A percentile compares a stretch with the other conserved stretches of the same genome.
Conservation (phyloP, 2,329 filamentous ascomycete genomes). For the Colletotrichum plurivorum region DNA sequence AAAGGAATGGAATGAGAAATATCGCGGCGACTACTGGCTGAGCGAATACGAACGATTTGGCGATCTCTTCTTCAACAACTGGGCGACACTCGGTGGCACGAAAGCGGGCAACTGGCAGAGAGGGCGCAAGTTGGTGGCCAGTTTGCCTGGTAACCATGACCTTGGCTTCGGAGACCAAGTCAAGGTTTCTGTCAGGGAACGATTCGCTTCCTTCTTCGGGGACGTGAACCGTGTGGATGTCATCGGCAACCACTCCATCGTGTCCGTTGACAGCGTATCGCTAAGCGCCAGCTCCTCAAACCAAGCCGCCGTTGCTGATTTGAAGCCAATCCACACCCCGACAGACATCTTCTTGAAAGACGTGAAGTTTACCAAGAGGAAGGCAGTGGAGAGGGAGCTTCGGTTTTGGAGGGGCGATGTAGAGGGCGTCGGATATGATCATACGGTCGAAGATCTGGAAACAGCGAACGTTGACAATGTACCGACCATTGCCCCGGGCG, state of each 20-base stretch:
- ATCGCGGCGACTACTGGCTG: conserved; percentile 88
- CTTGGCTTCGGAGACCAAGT: conserved; percentile 91
- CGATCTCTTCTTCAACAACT: conserved; percentile 84
- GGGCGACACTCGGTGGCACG: conserved; percentile 68
- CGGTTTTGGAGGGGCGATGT: conserved; percentile 73
- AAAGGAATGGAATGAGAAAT: conserved; percentile 79
- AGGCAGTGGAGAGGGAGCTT: conserved; percentile 78
- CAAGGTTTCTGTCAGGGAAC: conserved; percentile 82
- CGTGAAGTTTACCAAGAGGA: conserved; percentile 75
- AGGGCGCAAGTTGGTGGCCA: conserved; percentile 84
- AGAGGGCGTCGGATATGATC: conserved; percentile 68
- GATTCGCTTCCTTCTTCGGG: conserved; percentile 92
- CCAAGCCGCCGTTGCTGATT: conserved; percentile 65
- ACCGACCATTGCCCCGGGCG: conserved; percentile 57
- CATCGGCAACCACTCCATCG: conserved; percentile 94
- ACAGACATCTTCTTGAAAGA: conserved; percentile 81
- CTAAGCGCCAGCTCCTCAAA: conserved; percentile 78
- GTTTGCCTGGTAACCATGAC: conserved; percentile 95
- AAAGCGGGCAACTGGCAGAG: conserved; percentile 71
- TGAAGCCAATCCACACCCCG: conserved; percentile 79
- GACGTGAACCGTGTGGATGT: conserved; percentile 92
- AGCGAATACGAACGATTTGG: conserved; percentile 88
- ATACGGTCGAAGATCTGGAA: conserved; percentile 72
- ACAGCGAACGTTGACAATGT: conserved; percentile 51
- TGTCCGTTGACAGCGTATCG: conserved; percentile 91